Evolutionary conservation across 257 asterid genomes (phyloP), one percentile per base, ranked within the genome.

Genomic region (Nicotiana knightiana): DNA sequence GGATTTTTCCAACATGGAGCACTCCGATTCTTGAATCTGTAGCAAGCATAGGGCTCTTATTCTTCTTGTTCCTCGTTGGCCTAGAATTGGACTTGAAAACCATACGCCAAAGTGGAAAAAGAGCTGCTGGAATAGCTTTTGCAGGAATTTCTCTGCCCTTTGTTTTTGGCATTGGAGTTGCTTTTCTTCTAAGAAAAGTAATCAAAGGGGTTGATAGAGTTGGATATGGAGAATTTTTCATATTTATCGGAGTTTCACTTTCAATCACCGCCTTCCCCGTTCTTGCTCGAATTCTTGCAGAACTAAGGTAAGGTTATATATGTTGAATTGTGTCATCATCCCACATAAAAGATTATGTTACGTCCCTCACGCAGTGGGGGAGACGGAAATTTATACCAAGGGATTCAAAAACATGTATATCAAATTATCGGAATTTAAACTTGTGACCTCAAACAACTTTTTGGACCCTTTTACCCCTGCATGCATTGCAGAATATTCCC

Each of bases 251-350:
- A 18, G 93, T 93, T 0, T 87, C 95, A 1, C 88, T 93, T 13
- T 93, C 97, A 24, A 88, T 89, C 85, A 92, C 96, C 0, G 96
- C 93, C 46, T 90, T 91, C 43, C 96, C 96, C 2, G 96, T 91
- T 3, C 92, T 89, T 8, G 97, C 97, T 0, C 89, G 95, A 5
- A 87, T 93, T 5, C 82, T 93, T 0, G 94, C 97, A 0, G 94
- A 93, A 89, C 85, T 91, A 18, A 90, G 78, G 77, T 70, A 43
- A 9, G 1, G 1, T 43, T 8, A 43, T 43, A 43, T 43, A 9
- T 9, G n/a, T 68, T 68, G 32, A 4, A 68, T 10, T 68, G 15
- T n/a, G 3, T 3, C 3, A 70, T 43, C 12, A 21, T 67, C 32
- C 17, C 9, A 37, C 18, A 5, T 67, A 3, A 8, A 32, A 66